Evolutionary conservation across 164 flowering plant species (phyloP).

Genomic region (Aristolochia fimbriata): DNA sequence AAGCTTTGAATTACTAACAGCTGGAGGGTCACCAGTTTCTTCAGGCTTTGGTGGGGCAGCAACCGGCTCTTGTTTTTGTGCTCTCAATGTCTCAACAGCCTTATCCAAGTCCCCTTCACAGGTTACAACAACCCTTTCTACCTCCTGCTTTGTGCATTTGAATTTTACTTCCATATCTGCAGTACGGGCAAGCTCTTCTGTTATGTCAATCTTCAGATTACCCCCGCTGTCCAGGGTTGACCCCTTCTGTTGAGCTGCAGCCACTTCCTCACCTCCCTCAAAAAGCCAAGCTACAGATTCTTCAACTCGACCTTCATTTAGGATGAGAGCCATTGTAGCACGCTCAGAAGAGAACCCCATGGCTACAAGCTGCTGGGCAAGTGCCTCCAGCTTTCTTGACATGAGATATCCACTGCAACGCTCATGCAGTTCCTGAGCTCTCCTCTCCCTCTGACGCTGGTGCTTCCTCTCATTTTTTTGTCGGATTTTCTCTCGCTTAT

Average conservation of each 20-base stretch:
- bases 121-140: slow-evolving; percentile 72
- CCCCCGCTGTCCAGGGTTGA: slow-evolving; percentile 27
- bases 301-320: slow-evolving; percentile 81
- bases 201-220: slow-evolving; percentile 73
- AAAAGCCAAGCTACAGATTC: slow-evolving; percentile 87
- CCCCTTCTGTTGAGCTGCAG: slow-evolving; percentile 25
- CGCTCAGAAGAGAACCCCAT: slow-evolving; percentile 87
- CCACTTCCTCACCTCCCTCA: slow-evolving; percentile 57
- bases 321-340: slow-evolving; percentile 83
- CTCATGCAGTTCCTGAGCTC: slow-evolving; percentile 90
- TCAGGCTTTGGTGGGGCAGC: slow-evolving; percentile 39
- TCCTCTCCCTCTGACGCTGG: slow-evolving; percentile 88
- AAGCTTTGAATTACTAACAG: slow-evolving; percentile 16
- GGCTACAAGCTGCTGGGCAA: slow-evolving; percentile 78
- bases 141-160: slow-evolving; percentile 74
- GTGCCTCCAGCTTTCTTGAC: slow-evolving; percentile 82
- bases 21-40: slow-evolving; percentile 41
- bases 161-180: slow-evolving; percentile 55
- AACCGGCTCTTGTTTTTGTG: slow-evolving; percentile 45
- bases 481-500: slow-evolving; percentile 83
- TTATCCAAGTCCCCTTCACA: slow-evolving; percentile 86
- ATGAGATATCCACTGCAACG: slow-evolving; percentile 74
- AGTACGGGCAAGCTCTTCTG: slow-evolving; percentile 75
- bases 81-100: slow-evolving; percentile 50
- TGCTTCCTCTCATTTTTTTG: slow-evolving; percentile 95